Percentiles rank a stretch among this genome's conserved stretches.
Evolutionary conservation across 2,329 filamentous ascomycete species (phyloP).

Genomic region (Ilyonectria sp.): DNA sequence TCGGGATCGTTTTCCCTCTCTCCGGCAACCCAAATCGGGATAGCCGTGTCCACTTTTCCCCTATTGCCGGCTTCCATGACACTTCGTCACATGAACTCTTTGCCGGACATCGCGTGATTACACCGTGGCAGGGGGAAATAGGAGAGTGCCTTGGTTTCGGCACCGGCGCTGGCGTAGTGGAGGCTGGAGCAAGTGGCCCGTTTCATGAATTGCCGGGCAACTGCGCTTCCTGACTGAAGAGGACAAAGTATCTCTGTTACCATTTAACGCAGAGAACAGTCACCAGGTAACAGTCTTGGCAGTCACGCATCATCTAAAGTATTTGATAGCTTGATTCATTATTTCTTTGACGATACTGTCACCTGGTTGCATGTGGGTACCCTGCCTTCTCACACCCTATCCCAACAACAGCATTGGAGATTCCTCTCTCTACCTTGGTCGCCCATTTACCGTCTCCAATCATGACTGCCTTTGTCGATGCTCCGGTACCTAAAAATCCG

Average conservation of each 20-base stretch:
- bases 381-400: background rate
- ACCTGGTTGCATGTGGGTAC: background rate
- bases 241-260: background rate
- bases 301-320: background rate
- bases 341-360: background rate
- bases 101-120: background rate
- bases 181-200: background rate
- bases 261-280: background rate
- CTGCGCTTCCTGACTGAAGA: background rate
- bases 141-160: background rate
- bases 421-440: background rate
- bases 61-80: background rate
- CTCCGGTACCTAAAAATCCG: slow-evolving; percentile 27
- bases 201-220: background rate
- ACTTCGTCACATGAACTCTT: background rate
- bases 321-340: background rate
- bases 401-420: background rate
- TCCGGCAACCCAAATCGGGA: background rate
- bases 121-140: background rate
- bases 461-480: slow-evolving; percentile 39
- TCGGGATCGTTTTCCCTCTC: background rate
- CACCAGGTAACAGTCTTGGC: background rate
- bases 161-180: background rate
- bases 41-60: background rate
- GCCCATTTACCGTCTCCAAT: background rate